These are phyloP conservation scores for Metarhizium guizhouense DNA, from an alignment of 2,329 filamentous ascomycete genomes.

Conservation along the genomic window DNA sequence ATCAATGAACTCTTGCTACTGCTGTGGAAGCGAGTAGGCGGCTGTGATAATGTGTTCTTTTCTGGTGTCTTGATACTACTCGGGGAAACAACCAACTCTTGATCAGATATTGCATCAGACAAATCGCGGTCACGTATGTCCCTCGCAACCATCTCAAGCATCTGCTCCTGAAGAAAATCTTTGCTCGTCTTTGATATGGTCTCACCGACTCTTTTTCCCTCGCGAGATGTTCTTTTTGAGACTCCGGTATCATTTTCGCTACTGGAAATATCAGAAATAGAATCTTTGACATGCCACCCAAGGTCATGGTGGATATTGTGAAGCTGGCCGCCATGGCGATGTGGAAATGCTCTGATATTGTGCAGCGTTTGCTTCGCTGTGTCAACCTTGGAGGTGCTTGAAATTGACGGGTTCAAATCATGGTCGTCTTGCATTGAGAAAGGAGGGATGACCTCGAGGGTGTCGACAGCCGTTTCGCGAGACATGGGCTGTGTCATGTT, in stretches of 20 bases:
- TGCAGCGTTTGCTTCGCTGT: conserved; percentile 50
- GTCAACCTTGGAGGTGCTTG: conserved; percentile 20
- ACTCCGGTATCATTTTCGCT: conserved; percentile 38
- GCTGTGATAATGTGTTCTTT: conserved; percentile 15
- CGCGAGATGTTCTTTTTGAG: conserved; percentile 19
- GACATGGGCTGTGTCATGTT: conserved; percentile 21
- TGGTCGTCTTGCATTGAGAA: conserved; percentile 17
- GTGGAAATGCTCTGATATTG: conserved; percentile 43
- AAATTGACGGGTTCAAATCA: conserved; percentile 12
- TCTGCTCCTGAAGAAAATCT: conserved; percentile 51
- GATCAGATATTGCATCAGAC: conserved; percentile 19
- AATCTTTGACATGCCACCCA: conserved; percentile 37
- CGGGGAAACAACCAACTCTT: conserved; percentile 24
- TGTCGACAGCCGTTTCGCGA: conserved; percentile 19
- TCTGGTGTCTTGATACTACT: conserved; percentile 22
- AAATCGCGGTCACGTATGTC: conserved; percentile 37
- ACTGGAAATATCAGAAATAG: conserved; percentile 52
- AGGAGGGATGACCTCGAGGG: conserved; percentile 13
- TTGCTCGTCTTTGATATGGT: conserved; percentile 39
- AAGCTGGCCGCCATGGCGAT: conserved; percentile 41
- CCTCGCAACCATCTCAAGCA: conserved; percentile 50
- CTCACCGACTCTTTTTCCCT: conserved; percentile 23
- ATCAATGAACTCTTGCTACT: conserved; percentile 25
- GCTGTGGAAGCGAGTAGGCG: conserved; percentile 22
- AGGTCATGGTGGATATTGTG: conserved; percentile 42